Evolutionary conservation across 306 rosid genomes (phyloP).

Genomic region (Dryas octopetala): DNA sequence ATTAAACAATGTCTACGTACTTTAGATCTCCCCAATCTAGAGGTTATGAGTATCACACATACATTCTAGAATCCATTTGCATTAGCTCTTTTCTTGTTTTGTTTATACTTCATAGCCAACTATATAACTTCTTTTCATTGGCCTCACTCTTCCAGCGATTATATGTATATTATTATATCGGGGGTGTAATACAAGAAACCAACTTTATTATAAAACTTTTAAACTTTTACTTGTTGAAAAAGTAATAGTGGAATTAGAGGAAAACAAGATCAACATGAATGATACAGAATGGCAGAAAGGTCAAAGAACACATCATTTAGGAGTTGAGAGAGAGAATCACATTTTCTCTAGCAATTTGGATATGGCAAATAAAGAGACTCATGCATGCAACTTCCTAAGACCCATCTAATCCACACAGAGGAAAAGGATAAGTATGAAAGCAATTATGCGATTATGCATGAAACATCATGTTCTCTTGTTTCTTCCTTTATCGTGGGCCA

Average conservation of each 20-base stretch:
- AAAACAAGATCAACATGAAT: not conserved
- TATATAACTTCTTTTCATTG: not conserved
- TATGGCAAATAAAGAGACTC: not conserved
- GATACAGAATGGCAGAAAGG: not conserved
- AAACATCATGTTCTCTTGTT: not conserved
- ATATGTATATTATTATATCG: not conserved
- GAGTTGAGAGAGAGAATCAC: not conserved
- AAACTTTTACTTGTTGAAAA: not conserved
- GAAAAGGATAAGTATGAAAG: not conserved
- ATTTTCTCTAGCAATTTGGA: not conserved
- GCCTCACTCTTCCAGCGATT: not conserved
- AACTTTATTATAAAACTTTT: not conserved
- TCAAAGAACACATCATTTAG: not conserved
- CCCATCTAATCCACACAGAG: slow-evolving; percentile 4
- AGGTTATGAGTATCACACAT: not conserved
- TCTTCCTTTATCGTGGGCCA: not conserved
- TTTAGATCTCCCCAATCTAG: too few species aligned
- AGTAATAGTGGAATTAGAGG: not conserved
- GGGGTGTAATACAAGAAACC: not conserved
- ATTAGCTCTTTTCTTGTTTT: not conserved
- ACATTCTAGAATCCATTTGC: not conserved
- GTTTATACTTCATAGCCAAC: not conserved
- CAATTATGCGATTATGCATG: not conserved
- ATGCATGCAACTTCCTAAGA: not conserved
- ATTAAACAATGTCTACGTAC: too few species aligned